phyloP scores from a whole-genome alignment of 257 asterid genomes.

The Oldenlandia corymbosa region DNA sequence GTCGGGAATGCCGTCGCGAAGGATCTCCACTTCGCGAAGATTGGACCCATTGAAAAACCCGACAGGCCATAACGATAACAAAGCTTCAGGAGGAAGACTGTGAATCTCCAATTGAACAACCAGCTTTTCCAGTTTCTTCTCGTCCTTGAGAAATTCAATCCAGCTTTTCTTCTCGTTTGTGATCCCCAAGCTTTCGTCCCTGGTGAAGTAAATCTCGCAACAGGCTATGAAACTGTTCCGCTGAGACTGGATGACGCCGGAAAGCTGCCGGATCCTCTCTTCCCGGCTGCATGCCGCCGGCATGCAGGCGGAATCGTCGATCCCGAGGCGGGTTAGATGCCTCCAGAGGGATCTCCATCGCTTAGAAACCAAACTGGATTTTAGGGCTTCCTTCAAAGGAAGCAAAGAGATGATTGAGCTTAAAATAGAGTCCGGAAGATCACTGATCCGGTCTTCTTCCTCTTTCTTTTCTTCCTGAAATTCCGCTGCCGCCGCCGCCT shows the following conservation, averaged over 20 bases:
- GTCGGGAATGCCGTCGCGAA: not conserved
- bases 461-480: no score
- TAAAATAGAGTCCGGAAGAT: not conserved
- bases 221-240: not conserved
- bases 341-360: not conserved
- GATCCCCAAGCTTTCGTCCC: not conserved
- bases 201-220: not conserved
- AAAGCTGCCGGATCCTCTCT: no score
- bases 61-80: not conserved
- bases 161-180: not conserved
- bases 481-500: no score
- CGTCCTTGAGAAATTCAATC: not conserved
- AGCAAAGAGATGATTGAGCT: slow-evolving; percentile 4
- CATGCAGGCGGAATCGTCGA: no score
- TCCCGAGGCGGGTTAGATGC: slow-evolving; percentile 5
- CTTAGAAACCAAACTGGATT: not conserved
- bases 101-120: not conserved
- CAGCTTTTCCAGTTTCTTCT: not conserved
- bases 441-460: not conserved
- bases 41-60: not conserved
- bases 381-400: slow-evolving; percentile 2
- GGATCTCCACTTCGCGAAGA: not conserved
- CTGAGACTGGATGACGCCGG: no score
- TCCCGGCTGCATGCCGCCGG: no score
- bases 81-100: no score